phyloP scores from a whole-genome alignment of 2,329 filamentous ascomycete genomes.

The Phialophora tarda region DNA sequence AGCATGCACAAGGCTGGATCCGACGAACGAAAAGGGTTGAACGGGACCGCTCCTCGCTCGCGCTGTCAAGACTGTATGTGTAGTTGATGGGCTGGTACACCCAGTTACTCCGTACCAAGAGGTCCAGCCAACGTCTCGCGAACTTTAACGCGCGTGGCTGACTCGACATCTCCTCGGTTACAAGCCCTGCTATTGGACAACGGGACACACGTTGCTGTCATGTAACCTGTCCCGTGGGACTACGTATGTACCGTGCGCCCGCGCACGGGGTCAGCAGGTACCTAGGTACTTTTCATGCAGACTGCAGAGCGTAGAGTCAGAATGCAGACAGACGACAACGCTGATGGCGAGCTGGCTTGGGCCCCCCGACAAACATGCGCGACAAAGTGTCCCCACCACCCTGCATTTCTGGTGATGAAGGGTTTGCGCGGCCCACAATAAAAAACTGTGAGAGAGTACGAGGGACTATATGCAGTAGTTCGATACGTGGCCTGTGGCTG shows the following conservation, averaged over 20 bases:
- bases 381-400: neutral
- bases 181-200: neutral
- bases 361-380: neutral
- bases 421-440: neutral
- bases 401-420: neutral
- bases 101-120: neutral
- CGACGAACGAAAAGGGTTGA: neutral
- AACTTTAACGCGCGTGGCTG: neutral
- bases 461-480: too few species aligned
- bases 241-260: too few species aligned
- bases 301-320: neutral
- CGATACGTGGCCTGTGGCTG: too few species aligned
- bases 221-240: neutral
- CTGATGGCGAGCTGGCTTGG: neutral
- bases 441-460: neutral
- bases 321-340: neutral
- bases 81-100: neutral
- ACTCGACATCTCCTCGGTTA: slow-evolving; percentile 4
- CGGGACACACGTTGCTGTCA: neutral
- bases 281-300: neutral
- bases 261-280: neutral
- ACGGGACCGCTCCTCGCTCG: neutral
- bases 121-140: neutral
- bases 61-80: neutral
- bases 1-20: slow-evolving; percentile 3